A percentile compares a stretch with the other conserved stretches of the same genome.
phyloP scores from a whole-genome alignment of 345 rosid genomes.

The Eucalyptus sideroxylon region DNA sequence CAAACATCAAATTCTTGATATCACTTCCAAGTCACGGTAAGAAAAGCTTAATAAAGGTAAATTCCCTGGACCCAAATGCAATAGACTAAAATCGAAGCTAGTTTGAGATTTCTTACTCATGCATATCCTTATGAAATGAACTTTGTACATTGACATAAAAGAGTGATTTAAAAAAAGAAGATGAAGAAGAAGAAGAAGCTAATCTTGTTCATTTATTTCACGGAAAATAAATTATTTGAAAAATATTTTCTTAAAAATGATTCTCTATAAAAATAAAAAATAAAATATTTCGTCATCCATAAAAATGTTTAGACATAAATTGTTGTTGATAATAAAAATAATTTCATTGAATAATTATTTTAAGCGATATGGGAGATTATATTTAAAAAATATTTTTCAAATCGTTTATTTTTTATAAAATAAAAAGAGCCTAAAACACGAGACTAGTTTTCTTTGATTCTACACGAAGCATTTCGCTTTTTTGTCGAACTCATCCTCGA shows the following conservation, averaged over 20 bases:
- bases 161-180: too few relatives aligned
- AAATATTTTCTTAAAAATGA: neutral
- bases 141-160: neutral
- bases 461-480: neutral
- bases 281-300: neutral
- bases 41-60: neutral
- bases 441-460: neutral
- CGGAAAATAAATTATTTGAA: rapidly evolving
- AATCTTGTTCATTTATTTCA: neutral
- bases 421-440: neutral
- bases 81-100: neutral
- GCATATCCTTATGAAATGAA: neutral
- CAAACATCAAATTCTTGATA: too few relatives aligned
- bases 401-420: too few relatives aligned
- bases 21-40: too few relatives aligned
- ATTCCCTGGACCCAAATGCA: neutral
- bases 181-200: neutral
- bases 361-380: rapidly evolving
- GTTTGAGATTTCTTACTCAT: neutral
- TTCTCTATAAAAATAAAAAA: too few relatives aligned
- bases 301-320: neutral
- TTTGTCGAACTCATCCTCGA: neutral
- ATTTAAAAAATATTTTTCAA: too few relatives aligned
- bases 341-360: too few relatives aligned
- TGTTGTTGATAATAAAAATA: rapidly evolving